Evolutionary conservation across 1,284 basidiomycete species (phyloP).

Genomic region (Cryptococcus depauperatus): DNA sequence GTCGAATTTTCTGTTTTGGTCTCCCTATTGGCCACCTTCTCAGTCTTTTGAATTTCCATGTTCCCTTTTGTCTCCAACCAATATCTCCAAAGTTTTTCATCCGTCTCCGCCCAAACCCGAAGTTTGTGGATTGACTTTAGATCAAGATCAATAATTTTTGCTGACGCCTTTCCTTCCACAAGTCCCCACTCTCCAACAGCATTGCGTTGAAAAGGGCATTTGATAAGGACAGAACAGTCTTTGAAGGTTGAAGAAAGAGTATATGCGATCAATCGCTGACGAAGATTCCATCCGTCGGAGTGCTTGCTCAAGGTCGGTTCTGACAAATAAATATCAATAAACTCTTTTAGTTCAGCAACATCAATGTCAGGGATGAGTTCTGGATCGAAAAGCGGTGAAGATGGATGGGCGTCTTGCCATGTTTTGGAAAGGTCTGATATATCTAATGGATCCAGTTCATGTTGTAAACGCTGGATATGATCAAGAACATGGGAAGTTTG

Average conservation of each 20-base stretch:
- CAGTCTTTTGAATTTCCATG: too few relatives aligned
- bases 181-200: slow-evolving; percentile 7
- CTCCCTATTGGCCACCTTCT: too few relatives aligned
- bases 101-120: slow-evolving; percentile 63
- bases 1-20: too few relatives aligned
- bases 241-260: slow-evolving; percentile 89
- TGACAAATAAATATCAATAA: slow-evolving; percentile 54
- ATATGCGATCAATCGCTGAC: slow-evolving; percentile 56
- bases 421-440: slow-evolving; percentile 47
- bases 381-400: slow-evolving; percentile 19
- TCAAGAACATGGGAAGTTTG: slow-evolving; percentile 53
- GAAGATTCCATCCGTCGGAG: slow-evolving; percentile 24
- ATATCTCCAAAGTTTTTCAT: slow-evolving; percentile 54
- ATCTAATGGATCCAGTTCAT: slow-evolving; percentile 70
- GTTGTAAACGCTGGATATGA: slow-evolving; percentile 59
- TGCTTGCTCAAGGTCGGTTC: slow-evolving; percentile 6
- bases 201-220: slow-evolving; percentile 8
- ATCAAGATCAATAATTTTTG: slow-evolving; percentile 79
- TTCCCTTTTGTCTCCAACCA: slow-evolving; percentile 40
- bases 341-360: slow-evolving; percentile 54
- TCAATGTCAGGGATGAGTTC: slow-evolving; percentile 47
- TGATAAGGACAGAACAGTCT: slow-evolving; percentile 82
- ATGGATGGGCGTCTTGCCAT: slow-evolving; percentile 20
- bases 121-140: slow-evolving; percentile 65
- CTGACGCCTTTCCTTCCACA: slow-evolving; percentile 28